Evolutionary conservation across 305 asterid genomes (phyloP).

Genomic region (Fraxinus baroniana): DNA sequence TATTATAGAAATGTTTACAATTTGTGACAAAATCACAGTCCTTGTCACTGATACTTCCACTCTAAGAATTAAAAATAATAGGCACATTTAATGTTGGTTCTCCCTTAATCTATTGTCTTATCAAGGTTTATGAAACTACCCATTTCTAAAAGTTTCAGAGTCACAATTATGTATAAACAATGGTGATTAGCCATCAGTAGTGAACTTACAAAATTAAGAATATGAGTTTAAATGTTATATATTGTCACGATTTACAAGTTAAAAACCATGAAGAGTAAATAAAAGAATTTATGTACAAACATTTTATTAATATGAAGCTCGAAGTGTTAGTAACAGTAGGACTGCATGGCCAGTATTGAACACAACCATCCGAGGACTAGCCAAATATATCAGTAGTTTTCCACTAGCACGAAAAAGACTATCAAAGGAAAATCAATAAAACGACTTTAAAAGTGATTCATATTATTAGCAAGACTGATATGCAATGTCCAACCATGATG

Average conservation of each 20-base stretch:
- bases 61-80: not conserved
- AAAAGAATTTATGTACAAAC: constrained; percentile 1
- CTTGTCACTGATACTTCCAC: not conserved
- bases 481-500: not conserved
- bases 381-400: not conserved
- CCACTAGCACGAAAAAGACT: not conserved
- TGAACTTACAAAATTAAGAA: not conserved
- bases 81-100: not conserved
- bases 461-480: not conserved
- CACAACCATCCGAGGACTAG: not conserved
- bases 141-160: not conserved
- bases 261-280: not conserved
- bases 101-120: not conserved
- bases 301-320: constrained; percentile 4
- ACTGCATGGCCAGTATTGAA: not conserved
- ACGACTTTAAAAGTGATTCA: constrained; percentile 1
- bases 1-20: not conserved
- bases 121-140: not conserved
- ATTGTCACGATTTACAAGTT: not conserved
- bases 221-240: not conserved
- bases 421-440: not conserved
- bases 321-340: not conserved
- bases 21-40: not conserved
- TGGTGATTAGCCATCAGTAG: not conserved
- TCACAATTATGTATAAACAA: not conserved